Percentiles rank a stretch among this genome's conserved stretches.
These are phyloP conservation scores for Candida ipomoeae DNA, from an alignment of 805 yeast genomes.

Conservation along the genomic window DNA sequence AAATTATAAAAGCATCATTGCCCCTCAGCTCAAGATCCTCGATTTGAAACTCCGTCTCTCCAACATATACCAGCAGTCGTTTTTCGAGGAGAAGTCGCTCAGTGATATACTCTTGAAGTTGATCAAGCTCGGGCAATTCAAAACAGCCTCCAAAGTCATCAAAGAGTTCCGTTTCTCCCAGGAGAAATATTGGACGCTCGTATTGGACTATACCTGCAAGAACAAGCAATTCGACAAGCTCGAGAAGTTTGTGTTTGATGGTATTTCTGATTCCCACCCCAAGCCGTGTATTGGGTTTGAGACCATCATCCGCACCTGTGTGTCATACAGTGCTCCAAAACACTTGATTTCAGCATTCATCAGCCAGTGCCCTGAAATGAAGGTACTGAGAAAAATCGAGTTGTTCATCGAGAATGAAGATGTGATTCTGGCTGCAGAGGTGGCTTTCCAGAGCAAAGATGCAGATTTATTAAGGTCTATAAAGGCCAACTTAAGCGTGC, in stretches of 20 bases:
- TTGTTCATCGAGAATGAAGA: conserved; percentile 53
- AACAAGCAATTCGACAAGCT: conserved; percentile 54
- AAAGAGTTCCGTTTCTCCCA: conserved; percentile 56
- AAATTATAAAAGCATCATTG: conserved; percentile 20
- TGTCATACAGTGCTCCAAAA: conserved; percentile 47
- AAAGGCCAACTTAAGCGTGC: conserved; percentile 4
- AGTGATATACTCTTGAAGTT: conserved; percentile 24
- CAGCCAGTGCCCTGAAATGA: conserved; percentile 43
- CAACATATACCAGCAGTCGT: conserved; percentile 32
- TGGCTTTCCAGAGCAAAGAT: conserved; percentile 45
- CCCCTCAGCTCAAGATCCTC: conserved; percentile 28
- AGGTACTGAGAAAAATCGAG: conserved; percentile 44
- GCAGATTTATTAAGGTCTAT: conserved; percentile 9
- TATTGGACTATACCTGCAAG: conserved; percentile 45
- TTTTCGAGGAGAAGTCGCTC: conserved; percentile 26
- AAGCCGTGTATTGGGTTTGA: conserved; percentile 72
- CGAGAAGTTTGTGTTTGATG: conserved; percentile 28
- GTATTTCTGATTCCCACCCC: conserved; percentile 10
- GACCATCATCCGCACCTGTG: conserved; percentile 55
- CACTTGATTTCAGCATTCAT: conserved; percentile 61
- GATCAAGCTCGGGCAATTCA: conserved; percentile 43
- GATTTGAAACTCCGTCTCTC: conserved; percentile 30
- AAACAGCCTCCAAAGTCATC: conserved; percentile 45
- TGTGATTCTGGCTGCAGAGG: conserved; percentile 45
- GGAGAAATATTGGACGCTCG: conserved; percentile 51